Evolutionary conservation across 768 basidiomycete genomes (phyloP), one percentile per base, ranked within the genome.

Genomic region (Tubosaeta sp.): DNA sequence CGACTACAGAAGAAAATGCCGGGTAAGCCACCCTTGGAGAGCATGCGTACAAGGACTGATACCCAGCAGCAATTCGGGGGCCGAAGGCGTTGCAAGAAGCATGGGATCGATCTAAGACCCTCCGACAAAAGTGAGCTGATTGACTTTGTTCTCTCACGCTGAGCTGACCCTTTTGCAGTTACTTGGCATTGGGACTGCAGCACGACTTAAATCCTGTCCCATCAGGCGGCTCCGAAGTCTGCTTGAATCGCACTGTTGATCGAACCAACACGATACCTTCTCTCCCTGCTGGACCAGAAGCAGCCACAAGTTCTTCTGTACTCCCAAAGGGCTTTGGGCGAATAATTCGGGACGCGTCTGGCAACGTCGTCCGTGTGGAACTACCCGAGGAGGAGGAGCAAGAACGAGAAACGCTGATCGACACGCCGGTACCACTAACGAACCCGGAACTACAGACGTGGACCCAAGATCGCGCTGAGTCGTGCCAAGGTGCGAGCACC

Each of bases 101-200:
- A 49, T 97, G 94, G 94, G 89, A 97, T 68, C 82, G 81, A 58
- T 73, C 73, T 45, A 90, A 90, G 71, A 97, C 94, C 11, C 84
- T 94, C 16, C 80, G 79, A 56, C 94, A 97, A 80, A 97, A 96
- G 94, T 95, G 62, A 61, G 86, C 73, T 35, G 18, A n/a, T 27
- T 16, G 16, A 13, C 8, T 8, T 34, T 22, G 32, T 44, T 42
- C 25, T 44, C 35, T 38, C 39, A n/a, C n/a, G 27, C 27, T 27
- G 4, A 40, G 18, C 41, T 42, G 11, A 31, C 45, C 2, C 34
- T 25, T 48, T 42, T 51, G 44, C 56, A 93, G 90, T 70, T 94
- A 93, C 68, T 73, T 80, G 58, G 77, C 84, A 19, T 76, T 94
- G 53, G 89, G 90, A n/a, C 76, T 94, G 39, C 70, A 80, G 19